Evolutionary conservation across 2,329 filamentous ascomycete species (phyloP).

Genomic region (Ceratocystis variospora): DNA sequence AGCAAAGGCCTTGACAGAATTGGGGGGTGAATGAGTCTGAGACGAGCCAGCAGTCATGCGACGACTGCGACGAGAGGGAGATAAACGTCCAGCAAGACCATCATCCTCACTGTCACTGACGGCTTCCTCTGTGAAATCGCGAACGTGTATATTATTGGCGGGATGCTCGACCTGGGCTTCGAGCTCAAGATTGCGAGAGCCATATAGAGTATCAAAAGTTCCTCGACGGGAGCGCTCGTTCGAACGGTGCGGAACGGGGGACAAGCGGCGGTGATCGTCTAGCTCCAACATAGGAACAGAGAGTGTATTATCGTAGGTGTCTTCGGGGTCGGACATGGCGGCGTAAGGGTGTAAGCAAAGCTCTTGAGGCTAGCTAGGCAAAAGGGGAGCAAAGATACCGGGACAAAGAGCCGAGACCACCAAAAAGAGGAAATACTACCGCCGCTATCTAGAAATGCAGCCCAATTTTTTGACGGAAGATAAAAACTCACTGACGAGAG

Average conservation of each 20-base stretch:
- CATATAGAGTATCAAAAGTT: slow-evolving; percentile 59
- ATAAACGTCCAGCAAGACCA: slow-evolving; percentile 39
- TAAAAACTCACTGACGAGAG: background rate
- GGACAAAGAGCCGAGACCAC: background rate
- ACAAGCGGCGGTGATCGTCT: slow-evolving; percentile 71
- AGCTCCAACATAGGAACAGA: slow-evolving; percentile 68
- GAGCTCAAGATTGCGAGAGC: slow-evolving; percentile 30
- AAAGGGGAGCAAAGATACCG: background rate
- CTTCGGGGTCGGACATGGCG: slow-evolving; percentile 56
- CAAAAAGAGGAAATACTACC: background rate
- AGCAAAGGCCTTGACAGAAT: slow-evolving; percentile 95
- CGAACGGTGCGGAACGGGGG: slow-evolving; percentile 43
- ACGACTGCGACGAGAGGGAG: slow-evolving; percentile 33
- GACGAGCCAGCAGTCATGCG: slow-evolving; percentile 44
- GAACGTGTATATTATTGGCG: slow-evolving; percentile 36
- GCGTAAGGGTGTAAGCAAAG: slow-evolving; percentile 17
- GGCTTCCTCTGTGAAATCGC: slow-evolving; percentile 80
- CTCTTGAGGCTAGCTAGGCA: background rate
- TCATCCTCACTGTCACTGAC: slow-evolving; percentile 62
- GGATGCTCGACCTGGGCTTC: slow-evolving; percentile 23
- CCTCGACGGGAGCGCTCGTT: slow-evolving; percentile 49
- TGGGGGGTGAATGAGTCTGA: slow-evolving; percentile 73
- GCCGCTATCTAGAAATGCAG: background rate
- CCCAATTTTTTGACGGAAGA: background rate
- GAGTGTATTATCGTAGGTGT: slow-evolving; percentile 44